These are phyloP conservation scores for Carex sylvatica DNA, from an alignment of 202 grass and related monocot species.

Conservation along the genomic window DNA sequence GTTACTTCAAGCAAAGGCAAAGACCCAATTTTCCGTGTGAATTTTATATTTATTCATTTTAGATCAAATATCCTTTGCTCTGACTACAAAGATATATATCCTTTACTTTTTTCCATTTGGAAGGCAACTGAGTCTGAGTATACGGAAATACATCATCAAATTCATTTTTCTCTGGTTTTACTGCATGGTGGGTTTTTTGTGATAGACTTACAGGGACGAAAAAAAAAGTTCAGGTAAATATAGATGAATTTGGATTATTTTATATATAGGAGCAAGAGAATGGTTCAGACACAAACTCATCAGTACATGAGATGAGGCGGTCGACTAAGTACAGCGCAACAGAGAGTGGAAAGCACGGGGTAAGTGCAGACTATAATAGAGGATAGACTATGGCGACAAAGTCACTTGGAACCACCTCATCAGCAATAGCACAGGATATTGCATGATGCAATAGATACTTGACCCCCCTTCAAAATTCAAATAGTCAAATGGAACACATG, in stretches of 20 bases:
- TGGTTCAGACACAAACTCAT: background rate
- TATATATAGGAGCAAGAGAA: background rate
- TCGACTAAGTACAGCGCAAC: conserved; percentile 18
- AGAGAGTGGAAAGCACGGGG: background rate
- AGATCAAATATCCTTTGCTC: too few species aligned
- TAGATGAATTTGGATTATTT: background rate
- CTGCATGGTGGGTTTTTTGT: background rate
- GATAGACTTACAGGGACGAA: background rate
- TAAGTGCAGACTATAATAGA: background rate
- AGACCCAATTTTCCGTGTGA: too few species aligned
- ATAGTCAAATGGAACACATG: background rate
- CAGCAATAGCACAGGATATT: background rate
- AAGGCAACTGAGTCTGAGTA: background rate
- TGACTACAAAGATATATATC: too few species aligned
- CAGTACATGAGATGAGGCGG: background rate
- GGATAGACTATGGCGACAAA: background rate
- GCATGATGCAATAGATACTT: background rate
- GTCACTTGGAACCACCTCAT: background rate
- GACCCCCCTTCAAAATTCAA: background rate
- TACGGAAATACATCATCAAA: background rate
- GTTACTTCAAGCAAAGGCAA: conserved; percentile 8
- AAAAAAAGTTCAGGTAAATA: background rate
- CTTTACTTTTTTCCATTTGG: background rate
- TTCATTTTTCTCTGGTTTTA: background rate
- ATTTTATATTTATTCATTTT: too few species aligned